Evolutionary conservation across 768 basidiomycete species (phyloP).

Genomic region (Guyanaporus albipodus): DNA sequence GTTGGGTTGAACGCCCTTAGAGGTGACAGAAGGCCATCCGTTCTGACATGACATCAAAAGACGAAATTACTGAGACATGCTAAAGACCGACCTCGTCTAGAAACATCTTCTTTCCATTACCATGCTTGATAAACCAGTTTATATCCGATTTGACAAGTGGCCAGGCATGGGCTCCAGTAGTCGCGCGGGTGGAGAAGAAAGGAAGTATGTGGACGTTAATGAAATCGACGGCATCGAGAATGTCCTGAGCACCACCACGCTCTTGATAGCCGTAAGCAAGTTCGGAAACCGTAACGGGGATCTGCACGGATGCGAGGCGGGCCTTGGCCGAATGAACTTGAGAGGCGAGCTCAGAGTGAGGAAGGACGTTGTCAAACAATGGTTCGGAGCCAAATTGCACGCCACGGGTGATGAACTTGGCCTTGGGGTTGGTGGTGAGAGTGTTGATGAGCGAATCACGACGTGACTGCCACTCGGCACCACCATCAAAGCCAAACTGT

Average conservation of each 20-base stretch:
- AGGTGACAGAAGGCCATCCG: slow-evolving; percentile 73
- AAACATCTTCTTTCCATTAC: slow-evolving; percentile 70
- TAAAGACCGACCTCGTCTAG: slow-evolving; percentile 52
- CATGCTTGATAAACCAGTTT: slow-evolving; percentile 64
- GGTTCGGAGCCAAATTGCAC: slow-evolving; percentile 74
- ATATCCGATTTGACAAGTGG: slow-evolving; percentile 55
- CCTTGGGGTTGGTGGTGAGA: slow-evolving; percentile 57
- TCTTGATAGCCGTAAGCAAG: slow-evolving; percentile 59
- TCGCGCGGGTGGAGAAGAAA: slow-evolving; percentile 44
- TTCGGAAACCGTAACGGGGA: slow-evolving; percentile 68
- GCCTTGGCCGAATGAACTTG: slow-evolving; percentile 50
- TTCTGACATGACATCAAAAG: slow-evolving; percentile 43
- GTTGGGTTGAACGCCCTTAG: slow-evolving; percentile 59
- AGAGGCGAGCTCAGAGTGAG: slow-evolving; percentile 42
- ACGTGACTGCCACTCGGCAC: slow-evolving; percentile 48
- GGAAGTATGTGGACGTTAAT: slow-evolving; percentile 71
- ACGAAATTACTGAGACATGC: background rate
- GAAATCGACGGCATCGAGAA: slow-evolving; percentile 56
- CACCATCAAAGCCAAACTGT: slow-evolving; percentile 38
- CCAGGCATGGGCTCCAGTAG: slow-evolving; percentile 56
- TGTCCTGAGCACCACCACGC: slow-evolving; percentile 46
- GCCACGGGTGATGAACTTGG: slow-evolving; percentile 59
- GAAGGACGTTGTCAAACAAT: slow-evolving; percentile 54
- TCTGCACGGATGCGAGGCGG: slow-evolving; percentile 48
- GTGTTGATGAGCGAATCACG: slow-evolving; percentile 48